Evolutionary conservation across 192 early-diverging fungal species (phyloP).

Genomic region (Podila clonocystis): DNA sequence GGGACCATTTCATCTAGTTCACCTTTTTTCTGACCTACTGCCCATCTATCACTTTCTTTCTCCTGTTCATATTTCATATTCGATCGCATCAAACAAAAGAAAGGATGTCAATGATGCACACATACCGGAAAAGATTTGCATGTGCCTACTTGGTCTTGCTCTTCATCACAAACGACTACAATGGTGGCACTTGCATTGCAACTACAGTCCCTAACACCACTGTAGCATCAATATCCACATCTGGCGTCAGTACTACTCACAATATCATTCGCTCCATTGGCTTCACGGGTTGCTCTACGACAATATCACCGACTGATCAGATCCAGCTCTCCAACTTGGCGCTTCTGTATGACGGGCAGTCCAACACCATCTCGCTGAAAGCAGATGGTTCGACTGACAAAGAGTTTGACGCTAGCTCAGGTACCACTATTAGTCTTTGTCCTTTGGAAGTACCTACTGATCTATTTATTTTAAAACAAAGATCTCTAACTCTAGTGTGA

Average conservation of each 20-base stretch:
- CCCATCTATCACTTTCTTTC: too few species aligned
- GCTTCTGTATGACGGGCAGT: conserved; percentile 19
- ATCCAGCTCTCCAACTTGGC: conserved; percentile 17
- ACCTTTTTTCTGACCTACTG: too few species aligned
- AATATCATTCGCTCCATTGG: conserved; percentile 35
- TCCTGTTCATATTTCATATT: too few species aligned
- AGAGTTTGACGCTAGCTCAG: conserved; percentile 23
- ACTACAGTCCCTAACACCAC: too few species aligned
- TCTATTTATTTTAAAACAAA: background rate
- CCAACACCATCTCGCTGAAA: conserved; percentile 27
- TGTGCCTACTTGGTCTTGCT: too few species aligned
- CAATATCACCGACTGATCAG: background rate
- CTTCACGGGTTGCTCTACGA: conserved; percentile 9
- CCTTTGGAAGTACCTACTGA: background rate
- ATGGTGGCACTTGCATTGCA: too few species aligned
- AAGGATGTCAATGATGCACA: too few species aligned
- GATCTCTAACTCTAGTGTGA: too few species aligned
- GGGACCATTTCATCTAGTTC: too few species aligned
- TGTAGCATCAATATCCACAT: background rate
- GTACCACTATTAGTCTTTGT: background rate
- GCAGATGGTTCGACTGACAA: conserved; percentile 23
- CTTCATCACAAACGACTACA: too few species aligned
- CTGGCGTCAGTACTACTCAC: background rate
- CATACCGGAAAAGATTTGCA: too few species aligned
- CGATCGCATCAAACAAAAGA: too few species aligned